Evolutionary conservation across 2,329 filamentous ascomycete genomes (phyloP).

Genomic region (Fusarium chlamydosporum): DNA sequence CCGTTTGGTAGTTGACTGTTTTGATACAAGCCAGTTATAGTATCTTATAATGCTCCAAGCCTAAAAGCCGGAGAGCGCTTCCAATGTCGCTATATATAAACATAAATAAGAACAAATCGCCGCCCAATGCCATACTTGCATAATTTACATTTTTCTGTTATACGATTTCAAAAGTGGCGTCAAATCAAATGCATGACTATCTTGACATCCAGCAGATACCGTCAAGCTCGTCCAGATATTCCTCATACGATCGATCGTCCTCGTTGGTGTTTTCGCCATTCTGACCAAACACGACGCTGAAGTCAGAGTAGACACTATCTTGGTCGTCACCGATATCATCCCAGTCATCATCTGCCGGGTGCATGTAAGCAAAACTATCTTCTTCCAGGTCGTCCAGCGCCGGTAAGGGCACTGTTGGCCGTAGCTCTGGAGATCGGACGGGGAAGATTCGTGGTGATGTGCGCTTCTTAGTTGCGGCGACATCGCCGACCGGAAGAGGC

Average conservation of each 20-base stretch:
- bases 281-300: slow-evolving; percentile 65
- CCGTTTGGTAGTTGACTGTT: neutral
- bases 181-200: slow-evolving; percentile 29
- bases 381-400: slow-evolving; percentile 57
- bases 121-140: slow-evolving; percentile 20
- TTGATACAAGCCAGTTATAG: slow-evolving; percentile 8
- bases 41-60: slow-evolving; percentile 10
- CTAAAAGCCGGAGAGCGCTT: slow-evolving; percentile 13
- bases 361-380: slow-evolving; percentile 65
- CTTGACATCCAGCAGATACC: slow-evolving; percentile 64
- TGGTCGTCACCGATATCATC: slow-evolving; percentile 60
- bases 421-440: slow-evolving; percentile 56
- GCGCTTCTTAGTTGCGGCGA: slow-evolving; percentile 47
- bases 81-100: slow-evolving; percentile 18
- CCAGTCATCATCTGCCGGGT: slow-evolving; percentile 61
- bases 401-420: slow-evolving; percentile 35
- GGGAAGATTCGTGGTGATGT: slow-evolving; percentile 53
- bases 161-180: slow-evolving; percentile 15
- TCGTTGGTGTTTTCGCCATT: slow-evolving; percentile 40
- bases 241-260: slow-evolving; percentile 64
- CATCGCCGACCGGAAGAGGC: slow-evolving; percentile 50
- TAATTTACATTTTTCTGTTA: slow-evolving; percentile 35
- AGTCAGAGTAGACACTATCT: slow-evolving; percentile 69
- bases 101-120: slow-evolving; percentile 23
- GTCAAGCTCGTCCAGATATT: slow-evolving; percentile 69